phyloP scores from a whole-genome alignment of 2,329 filamentous ascomycete genomes.

The Cordyceps militaris region DNA sequence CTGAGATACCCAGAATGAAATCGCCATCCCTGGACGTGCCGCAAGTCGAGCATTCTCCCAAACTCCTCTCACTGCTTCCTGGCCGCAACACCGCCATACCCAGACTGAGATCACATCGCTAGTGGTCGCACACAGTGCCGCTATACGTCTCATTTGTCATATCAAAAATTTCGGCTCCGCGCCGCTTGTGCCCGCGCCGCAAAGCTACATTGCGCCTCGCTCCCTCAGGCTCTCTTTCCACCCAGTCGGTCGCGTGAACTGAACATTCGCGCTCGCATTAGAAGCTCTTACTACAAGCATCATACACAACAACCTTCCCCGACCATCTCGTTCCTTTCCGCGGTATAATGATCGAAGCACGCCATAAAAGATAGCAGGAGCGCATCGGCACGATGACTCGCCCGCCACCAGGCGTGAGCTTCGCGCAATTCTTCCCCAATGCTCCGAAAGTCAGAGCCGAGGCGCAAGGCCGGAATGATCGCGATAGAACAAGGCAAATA shows the following conservation, averaged over 20 bases:
- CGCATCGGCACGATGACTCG: conserved; percentile 65
- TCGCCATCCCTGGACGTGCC: conserved; percentile 13
- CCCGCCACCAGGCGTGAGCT: conserved; percentile 64
- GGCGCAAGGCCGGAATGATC: conserved; percentile 31
- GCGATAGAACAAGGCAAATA: conserved; percentile 24
- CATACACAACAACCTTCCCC: conserved; percentile 14
- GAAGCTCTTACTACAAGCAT: conserved; percentile 7
- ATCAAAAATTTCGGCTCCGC: neutral
- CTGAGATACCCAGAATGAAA: conserved; percentile 7
- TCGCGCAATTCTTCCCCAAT: conserved; percentile 80
- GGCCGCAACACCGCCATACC: neutral
- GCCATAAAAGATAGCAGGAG: conserved; percentile 45
- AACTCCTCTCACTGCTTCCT: neutral
- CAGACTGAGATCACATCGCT: neutral
- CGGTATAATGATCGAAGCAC: conserved; percentile 52
- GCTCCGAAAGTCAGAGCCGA: conserved; percentile 58
- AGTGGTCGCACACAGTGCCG: conserved; percentile 1
- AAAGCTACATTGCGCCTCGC: neutral
- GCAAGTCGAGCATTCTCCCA: conserved; percentile 3
- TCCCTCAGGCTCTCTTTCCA: conserved; percentile 5
- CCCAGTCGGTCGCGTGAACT: conserved; percentile 12
- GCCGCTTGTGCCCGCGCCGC: conserved; percentile 8
- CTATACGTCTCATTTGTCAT: neutral
- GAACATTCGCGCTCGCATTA: neutral
- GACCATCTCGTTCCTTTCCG: conserved; percentile 21